Percentiles rank a stretch among this genome's conserved stretches.
These are phyloP conservation scores for Rhododendron molle DNA, from an alignment of 148 eudicot genomes.

Conservation along the genomic window DNA sequence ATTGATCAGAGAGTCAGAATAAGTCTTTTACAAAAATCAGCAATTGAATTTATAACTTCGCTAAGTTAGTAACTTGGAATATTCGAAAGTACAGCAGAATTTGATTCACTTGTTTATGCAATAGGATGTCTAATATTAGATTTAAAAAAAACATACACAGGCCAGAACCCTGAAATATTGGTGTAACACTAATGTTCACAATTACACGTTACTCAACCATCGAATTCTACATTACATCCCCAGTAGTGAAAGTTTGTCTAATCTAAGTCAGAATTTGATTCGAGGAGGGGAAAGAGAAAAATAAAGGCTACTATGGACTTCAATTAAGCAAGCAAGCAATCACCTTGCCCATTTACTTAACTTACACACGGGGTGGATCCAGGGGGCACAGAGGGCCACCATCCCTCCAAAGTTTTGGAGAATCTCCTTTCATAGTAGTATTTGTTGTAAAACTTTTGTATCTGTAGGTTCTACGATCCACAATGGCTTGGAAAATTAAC, in stretches of 20 bases:
- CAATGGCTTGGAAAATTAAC: neutral
- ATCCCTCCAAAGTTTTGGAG: neutral
- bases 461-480: neutral
- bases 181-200: neutral
- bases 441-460: neutral
- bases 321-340: neutral
- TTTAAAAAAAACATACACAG: neutral
- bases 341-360: neutral
- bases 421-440: neutral
- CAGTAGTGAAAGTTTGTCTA: neutral
- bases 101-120: neutral
- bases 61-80: neutral
- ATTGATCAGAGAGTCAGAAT: neutral
- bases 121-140: neutral
- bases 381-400: neutral
- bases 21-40: neutral
- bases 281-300: neutral
- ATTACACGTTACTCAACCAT: neutral
- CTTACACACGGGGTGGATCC: neutral
- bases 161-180: neutral
- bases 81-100: neutral
- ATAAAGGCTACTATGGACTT: neutral
- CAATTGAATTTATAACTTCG: neutral
- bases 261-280: neutral
- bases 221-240: neutral